Conservation (phyloP, 129 eudicot genomes). For the Smallanthus sonchifolius region DNA sequence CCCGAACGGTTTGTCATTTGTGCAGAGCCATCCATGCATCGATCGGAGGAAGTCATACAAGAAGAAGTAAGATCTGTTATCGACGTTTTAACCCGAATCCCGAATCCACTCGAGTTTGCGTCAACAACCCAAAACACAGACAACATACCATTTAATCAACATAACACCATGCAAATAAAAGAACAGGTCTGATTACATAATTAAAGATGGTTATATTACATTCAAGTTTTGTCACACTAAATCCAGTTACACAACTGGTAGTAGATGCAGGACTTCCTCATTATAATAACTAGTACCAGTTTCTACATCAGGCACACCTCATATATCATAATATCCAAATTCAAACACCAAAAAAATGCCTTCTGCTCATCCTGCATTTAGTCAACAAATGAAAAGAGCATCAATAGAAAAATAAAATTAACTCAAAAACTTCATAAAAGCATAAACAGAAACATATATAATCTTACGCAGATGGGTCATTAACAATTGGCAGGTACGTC, state of each 20-base stretch:
- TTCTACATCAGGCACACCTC: background rate
- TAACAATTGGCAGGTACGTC: too few relatives aligned
- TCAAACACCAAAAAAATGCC: background rate
- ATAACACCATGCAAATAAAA: background rate
- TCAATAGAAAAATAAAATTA: background rate
- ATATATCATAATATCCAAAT: background rate
- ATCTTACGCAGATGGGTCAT: too few relatives aligned
- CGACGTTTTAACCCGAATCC: too few relatives aligned
- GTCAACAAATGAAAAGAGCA: background rate
- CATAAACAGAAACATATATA: background rate
- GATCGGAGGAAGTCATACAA: too few relatives aligned
- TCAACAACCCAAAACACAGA: too few relatives aligned
- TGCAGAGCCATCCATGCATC: too few relatives aligned
- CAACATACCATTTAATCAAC: too few relatives aligned
- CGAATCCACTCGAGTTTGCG: too few relatives aligned
- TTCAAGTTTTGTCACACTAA: background rate
- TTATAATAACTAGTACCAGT: background rate
- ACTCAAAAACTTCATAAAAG: background rate
- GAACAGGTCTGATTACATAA: background rate
- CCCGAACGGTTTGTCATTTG: too few relatives aligned
- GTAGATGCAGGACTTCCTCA: background rate
- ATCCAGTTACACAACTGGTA: slow-evolving; percentile 5
- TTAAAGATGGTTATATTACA: background rate
- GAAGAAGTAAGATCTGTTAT: too few relatives aligned
- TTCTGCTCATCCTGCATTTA: background rate